These are phyloP conservation scores for Ogataea paradorogensis DNA, from an alignment of 805 yeast genomes.

Conservation along the genomic window DNA sequence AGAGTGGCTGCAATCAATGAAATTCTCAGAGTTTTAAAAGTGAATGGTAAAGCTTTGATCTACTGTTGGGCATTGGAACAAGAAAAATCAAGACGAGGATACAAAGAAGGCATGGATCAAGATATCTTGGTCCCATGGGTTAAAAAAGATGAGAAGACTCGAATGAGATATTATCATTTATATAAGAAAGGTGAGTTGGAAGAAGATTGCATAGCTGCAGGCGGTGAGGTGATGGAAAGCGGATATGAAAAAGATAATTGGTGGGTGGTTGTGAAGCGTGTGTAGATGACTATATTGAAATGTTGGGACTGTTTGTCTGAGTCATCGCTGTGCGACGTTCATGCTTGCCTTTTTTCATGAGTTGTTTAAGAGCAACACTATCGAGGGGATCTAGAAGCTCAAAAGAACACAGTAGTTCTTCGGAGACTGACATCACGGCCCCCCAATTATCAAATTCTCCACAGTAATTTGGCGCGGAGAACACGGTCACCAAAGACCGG, in stretches of 20 bases:
- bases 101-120: conserved; percentile 86
- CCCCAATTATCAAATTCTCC: conserved; percentile 95
- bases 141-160: conserved; percentile 45
- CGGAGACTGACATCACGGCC: conserved; percentile 96
- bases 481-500: conserved; percentile 66
- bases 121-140: conserved; percentile 98
- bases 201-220: conserved; percentile 67
- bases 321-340: conserved; percentile 64
- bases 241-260: conserved; percentile 96
- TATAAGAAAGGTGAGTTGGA: conserved; percentile 82
- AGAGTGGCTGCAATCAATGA: conserved; percentile 72
- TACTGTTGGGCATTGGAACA: conserved; percentile 99
- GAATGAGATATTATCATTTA: conserved; percentile 84
- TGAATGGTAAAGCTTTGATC: conserved; percentile 68
- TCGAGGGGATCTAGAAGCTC: conserved; percentile 93
- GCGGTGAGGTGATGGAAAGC: conserved; percentile 58
- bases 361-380: conserved; percentile 87
- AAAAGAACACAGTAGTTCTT: conserved; percentile 87
- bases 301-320: conserved; percentile 22
- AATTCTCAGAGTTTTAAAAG: conserved; percentile 52
- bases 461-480: conserved; percentile 74
- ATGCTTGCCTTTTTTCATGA: conserved; percentile 89
- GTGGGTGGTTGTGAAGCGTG: conserved; percentile 63
- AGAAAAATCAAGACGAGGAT: conserved; percentile 82
- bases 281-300: conserved; percentile 13